phyloP scores from a whole-genome alignment of 495 filamentous ascomycete genomes.

The Cairneyella variabilis region DNA sequence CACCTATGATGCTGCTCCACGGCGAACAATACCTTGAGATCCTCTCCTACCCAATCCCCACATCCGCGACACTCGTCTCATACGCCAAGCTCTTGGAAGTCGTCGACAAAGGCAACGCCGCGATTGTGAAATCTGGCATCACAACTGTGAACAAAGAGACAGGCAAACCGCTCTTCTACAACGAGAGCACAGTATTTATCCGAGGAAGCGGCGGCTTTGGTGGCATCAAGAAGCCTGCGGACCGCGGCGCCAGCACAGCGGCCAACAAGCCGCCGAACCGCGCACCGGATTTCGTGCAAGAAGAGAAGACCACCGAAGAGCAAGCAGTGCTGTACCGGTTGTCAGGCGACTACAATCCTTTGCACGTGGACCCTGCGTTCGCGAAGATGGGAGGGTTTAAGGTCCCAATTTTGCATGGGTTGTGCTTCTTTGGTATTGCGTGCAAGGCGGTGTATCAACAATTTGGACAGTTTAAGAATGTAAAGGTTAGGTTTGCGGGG shows the following conservation, averaged over 20 bases:
- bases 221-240: conserved; percentile 71
- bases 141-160: conserved; percentile 77
- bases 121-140: conserved; percentile 73
- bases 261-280: conserved; percentile 76
- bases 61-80: conserved; percentile 72
- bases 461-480: conserved; percentile 83
- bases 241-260: conserved; percentile 75
- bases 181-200: conserved; percentile 88
- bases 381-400: conserved; percentile 96
- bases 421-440: conserved; percentile 91
- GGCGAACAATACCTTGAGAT: conserved; percentile 98
- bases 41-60: conserved; percentile 91
- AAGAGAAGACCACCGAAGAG: conserved; percentile 88
- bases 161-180: conserved; percentile 93
- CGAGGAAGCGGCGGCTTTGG: conserved; percentile 91
- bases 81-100: conserved; percentile 89
- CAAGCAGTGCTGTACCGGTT: conserved; percentile 95
- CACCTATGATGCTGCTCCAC: conserved; percentile 98
- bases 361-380: conserved; percentile 94
- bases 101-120: conserved; percentile 90
- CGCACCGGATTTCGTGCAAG: conserved; percentile 72
- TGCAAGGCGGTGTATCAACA: conserved; percentile 85
- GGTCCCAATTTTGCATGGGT: conserved; percentile 87
- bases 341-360: conserved; percentile 83
- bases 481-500: conserved; percentile 95